Conservation (phyloP, 192 early-diverging fungal genomes). For the Kickxella alabastrina region DNA sequence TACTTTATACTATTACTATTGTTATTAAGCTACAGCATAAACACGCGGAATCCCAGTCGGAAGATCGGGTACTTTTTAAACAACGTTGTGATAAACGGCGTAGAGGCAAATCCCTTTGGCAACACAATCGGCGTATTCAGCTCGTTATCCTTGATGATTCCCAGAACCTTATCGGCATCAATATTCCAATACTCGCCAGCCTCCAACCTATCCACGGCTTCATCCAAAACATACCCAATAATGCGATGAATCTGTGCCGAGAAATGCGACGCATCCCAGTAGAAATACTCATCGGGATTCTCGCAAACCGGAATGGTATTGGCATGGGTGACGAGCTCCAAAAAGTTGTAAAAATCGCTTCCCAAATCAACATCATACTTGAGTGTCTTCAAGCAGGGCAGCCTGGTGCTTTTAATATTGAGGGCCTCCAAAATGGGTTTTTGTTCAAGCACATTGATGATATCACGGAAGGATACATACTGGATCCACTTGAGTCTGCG, state of each 20-base stretch:
- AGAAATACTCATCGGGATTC: slow-evolving; percentile 47
- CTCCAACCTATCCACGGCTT: slow-evolving; percentile 30
- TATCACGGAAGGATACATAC: slow-evolving; percentile 43
- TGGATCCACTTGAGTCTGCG: slow-evolving; percentile 46
- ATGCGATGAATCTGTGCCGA: slow-evolving; percentile 42
- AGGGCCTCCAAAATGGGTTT: slow-evolving; percentile 35
- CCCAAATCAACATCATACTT: slow-evolving; percentile 48
- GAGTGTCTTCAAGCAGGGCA: slow-evolving; percentile 35
- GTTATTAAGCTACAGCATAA: slow-evolving; percentile 30
- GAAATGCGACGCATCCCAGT: slow-evolving; percentile 51
- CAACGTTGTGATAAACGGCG: slow-evolving; percentile 36
- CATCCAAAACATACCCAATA: slow-evolving; percentile 45
- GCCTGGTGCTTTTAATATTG: slow-evolving; percentile 35
- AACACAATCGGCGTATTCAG: slow-evolving; percentile 39
- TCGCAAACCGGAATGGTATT: slow-evolving; percentile 50
- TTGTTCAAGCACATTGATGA: slow-evolving; percentile 30
- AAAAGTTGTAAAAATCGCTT: slow-evolving; percentile 52
- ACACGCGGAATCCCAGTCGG: slow-evolving; percentile 42
- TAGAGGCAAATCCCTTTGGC: slow-evolving; percentile 40
- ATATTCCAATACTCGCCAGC: slow-evolving; percentile 36
- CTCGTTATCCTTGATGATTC: slow-evolving; percentile 37
- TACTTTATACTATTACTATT: neutral
- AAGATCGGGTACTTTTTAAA: slow-evolving; percentile 41
- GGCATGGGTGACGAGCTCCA: slow-evolving; percentile 49
- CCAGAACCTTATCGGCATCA: slow-evolving; percentile 21